Evolutionary conservation across 192 early-diverging fungal genomes (phyloP).

Genomic region (Kickxella alabastrina): DNA sequence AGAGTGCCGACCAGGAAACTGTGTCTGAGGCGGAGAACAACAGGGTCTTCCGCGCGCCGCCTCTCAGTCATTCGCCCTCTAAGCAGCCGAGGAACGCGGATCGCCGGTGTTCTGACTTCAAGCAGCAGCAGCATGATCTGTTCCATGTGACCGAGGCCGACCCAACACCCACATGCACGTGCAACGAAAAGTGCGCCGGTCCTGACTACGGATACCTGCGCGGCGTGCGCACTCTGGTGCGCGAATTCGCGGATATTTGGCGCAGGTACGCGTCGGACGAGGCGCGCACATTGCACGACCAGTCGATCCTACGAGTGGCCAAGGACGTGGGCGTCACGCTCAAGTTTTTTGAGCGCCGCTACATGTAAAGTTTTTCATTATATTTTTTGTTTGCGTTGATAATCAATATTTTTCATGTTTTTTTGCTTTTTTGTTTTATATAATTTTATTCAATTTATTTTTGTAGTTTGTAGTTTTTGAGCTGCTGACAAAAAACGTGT

Average conservation of each 20-base stretch:
- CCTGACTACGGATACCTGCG: slow-evolving; percentile 55
- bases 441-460: too few species aligned
- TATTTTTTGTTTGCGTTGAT: neutral
- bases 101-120: too few species aligned
- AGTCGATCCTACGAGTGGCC: slow-evolving; percentile 22
- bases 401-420: neutral
- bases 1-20: neutral
- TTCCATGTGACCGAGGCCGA: slow-evolving; percentile 34
- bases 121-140: too few species aligned
- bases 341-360: slow-evolving; percentile 22
- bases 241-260: slow-evolving; percentile 54
- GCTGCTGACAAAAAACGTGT: too few species aligned
- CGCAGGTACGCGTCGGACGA: slow-evolving; percentile 47
- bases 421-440: neutral
- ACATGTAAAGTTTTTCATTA: slow-evolving; percentile 13
- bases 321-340: slow-evolving; percentile 36
- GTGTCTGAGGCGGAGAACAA: neutral
- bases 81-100: neutral
- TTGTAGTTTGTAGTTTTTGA: too few species aligned
- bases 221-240: slow-evolving; percentile 51
- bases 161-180: slow-evolving; percentile 29
- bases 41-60: neutral
- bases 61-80: neutral
- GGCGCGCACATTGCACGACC: slow-evolving; percentile 28
- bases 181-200: slow-evolving; percentile 35